Conservation (phyloP, 1,284 basidiomycete species). For the Fomitopsis pinicola region DNA sequence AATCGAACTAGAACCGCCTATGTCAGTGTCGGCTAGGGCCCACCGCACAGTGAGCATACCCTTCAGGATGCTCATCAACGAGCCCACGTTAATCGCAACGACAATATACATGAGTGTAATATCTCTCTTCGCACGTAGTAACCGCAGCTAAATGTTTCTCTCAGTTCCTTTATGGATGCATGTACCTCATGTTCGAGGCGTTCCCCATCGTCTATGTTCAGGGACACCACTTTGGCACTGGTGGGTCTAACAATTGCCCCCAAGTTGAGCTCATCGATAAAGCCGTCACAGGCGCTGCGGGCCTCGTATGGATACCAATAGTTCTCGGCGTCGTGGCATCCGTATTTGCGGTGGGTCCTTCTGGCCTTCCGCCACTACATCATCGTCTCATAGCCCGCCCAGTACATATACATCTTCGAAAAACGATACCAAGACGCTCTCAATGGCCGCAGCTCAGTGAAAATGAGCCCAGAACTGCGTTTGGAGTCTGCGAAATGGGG, state of each 20-base stretch:
- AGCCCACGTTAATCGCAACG: conserved; percentile 39
- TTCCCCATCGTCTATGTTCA: conserved; percentile 23
- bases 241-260: conserved; percentile 35
- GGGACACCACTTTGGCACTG: conserved; percentile 30
- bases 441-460: not conserved
- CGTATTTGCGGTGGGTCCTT: not conserved
- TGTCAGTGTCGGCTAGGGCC: conserved; percentile 26
- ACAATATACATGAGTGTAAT: conserved; percentile 20
- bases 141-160: not conserved
- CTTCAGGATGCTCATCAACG: conserved; percentile 35
- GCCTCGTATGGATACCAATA: conserved; percentile 10
- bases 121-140: not conserved
- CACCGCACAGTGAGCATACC: conserved; percentile 31
- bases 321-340: conserved; percentile 1
- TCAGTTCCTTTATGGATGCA: conserved; percentile 25
- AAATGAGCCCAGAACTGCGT: conserved; percentile 9
- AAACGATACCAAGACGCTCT: not conserved
- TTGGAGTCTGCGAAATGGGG: conserved; percentile 7
- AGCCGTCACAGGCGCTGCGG: not conserved
- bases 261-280: not conserved
- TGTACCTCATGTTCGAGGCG: conserved; percentile 32
- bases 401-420: conserved; percentile 6
- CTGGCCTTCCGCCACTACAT: not conserved
- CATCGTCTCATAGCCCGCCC: not conserved
- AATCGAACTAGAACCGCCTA: conserved; percentile 24